phyloP scores from a whole-genome alignment of 768 basidiomycete species.

The Naganishia kalamii region DNA sequence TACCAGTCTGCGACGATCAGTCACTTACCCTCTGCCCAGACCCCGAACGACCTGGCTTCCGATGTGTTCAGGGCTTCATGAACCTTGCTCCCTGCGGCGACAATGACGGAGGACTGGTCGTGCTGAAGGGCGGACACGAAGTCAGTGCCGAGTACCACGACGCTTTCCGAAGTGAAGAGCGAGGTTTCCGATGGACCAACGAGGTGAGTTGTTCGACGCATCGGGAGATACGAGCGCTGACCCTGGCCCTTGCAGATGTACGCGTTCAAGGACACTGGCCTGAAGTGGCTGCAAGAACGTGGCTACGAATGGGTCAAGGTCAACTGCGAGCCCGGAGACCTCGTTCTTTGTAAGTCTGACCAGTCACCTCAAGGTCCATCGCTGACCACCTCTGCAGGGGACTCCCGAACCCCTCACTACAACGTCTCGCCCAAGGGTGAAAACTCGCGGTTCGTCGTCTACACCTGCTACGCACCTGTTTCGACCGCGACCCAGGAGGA shows the following conservation, averaged over 20 bases:
- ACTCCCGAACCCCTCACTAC: constrained; percentile 28
- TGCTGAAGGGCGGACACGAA: constrained; percentile 24
- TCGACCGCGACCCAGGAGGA: constrained; percentile 31
- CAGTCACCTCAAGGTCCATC: no score
- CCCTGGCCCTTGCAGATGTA: constrained; percentile 20
- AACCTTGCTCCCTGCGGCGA: constrained; percentile 34
- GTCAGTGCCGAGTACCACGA: constrained; percentile 31
- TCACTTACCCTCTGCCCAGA: neutral
- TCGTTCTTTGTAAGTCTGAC: constrained; percentile 40
- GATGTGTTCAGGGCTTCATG: constrained; percentile 24
- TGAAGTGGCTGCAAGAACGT: constrained; percentile 38
- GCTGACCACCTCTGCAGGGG: neutral
- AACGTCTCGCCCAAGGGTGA: constrained; percentile 29
- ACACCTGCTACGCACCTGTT: constrained; percentile 35
- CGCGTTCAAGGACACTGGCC: constrained; percentile 29
- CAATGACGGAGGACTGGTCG: constrained; percentile 38
- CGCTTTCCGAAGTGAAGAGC: constrained; percentile 18
- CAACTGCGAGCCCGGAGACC: constrained; percentile 37
- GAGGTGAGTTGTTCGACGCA: neutral
- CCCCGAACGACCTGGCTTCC: constrained; percentile 18
- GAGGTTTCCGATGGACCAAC: constrained; percentile 14
- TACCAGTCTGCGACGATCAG: neutral
- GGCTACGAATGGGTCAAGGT: constrained; percentile 43
- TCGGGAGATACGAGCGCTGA: neutral
- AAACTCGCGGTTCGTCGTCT: constrained; percentile 33